phyloP scores from a whole-genome alignment of 2,329 filamentous ascomycete species.

The Aspergillus spinulosporus region DNA sequence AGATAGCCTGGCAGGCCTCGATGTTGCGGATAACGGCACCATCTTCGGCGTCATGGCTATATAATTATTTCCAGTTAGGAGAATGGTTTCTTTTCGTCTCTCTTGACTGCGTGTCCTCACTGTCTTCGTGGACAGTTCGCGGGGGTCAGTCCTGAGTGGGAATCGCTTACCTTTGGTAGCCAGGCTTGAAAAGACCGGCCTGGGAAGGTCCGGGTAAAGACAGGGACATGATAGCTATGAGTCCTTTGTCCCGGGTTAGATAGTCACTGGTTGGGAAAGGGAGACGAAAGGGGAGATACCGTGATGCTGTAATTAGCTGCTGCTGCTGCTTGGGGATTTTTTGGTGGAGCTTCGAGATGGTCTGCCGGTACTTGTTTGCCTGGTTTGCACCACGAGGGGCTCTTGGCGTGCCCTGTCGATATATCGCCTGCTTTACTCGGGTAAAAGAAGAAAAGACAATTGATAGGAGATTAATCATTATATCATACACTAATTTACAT shows the following conservation, averaged over 20 bases:
- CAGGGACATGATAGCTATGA: slow-evolving; percentile 72
- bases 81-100: background rate
- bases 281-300: slow-evolving; percentile 6
- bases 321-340: slow-evolving; percentile 36
- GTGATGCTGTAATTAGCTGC: slow-evolving; percentile 24
- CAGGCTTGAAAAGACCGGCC: slow-evolving; percentile 88
- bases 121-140: slow-evolving; percentile 4
- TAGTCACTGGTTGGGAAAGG: slow-evolving; percentile 14
- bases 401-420: slow-evolving; percentile 7
- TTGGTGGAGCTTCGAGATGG: slow-evolving; percentile 36
- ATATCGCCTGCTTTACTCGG: background rate
- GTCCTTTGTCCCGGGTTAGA: slow-evolving; percentile 22
- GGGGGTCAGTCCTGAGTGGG: slow-evolving; percentile 20
- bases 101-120: background rate
- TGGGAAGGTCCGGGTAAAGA: slow-evolving; percentile 94
- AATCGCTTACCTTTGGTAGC: slow-evolving; percentile 82
- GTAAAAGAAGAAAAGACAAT: background rate
- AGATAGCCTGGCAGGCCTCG: slow-evolving; percentile 94
- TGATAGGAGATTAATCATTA: background rate
- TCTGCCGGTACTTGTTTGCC: slow-evolving; percentile 39
- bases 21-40: slow-evolving; percentile 97
- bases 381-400: slow-evolving; percentile 41
- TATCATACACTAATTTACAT: background rate
- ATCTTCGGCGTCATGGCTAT: slow-evolving; percentile 97
- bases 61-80: slow-evolving; percentile 18